These are phyloP conservation scores for Colletotrichum tropicale DNA, from an alignment of 2,329 filamentous ascomycete species.

Conservation along the genomic window DNA sequence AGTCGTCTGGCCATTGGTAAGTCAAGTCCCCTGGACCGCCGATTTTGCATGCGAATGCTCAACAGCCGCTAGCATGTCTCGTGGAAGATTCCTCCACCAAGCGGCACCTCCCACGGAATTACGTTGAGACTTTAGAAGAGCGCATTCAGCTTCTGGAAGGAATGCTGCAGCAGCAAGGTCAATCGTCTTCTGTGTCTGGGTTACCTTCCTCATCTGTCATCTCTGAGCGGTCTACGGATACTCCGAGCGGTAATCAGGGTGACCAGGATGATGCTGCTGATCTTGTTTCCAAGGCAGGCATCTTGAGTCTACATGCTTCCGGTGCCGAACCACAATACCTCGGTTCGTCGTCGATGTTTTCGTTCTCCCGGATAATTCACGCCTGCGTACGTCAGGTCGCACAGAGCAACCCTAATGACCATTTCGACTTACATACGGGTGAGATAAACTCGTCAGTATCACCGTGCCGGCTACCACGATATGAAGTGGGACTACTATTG, in stretches of 20 bases:
- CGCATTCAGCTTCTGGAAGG: slow-evolving; percentile 28
- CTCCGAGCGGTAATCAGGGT: not conserved
- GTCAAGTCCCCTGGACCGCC: not conserved
- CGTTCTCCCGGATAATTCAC: slow-evolving; percentile 27
- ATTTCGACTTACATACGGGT: not conserved
- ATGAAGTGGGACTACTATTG: slow-evolving; percentile 5
- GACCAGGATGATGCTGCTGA: not conserved
- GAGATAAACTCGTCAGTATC: not conserved
- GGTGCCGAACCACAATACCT: slow-evolving; percentile 29
- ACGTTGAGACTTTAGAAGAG: slow-evolving; percentile 30
- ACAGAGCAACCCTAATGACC: not conserved
- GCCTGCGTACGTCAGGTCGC: not conserved
- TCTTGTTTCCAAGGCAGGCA: not conserved
- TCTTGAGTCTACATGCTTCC: not conserved
- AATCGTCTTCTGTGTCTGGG: not conserved
- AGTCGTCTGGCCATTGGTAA: not conserved
- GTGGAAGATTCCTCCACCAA: slow-evolving; percentile 31
- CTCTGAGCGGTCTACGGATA: not conserved
- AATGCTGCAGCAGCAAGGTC: not conserved
- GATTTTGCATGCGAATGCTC: not conserved
- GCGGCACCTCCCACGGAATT: slow-evolving; percentile 31
- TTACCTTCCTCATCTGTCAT: not conserved
- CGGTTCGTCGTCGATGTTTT: slow-evolving; percentile 30
- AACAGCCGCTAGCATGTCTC: slow-evolving; percentile 19
- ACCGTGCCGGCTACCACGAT: not conserved